Base-by-base conservation (phyloP, 1,139 yeast species). In the Taphrina sp. region DNA sequence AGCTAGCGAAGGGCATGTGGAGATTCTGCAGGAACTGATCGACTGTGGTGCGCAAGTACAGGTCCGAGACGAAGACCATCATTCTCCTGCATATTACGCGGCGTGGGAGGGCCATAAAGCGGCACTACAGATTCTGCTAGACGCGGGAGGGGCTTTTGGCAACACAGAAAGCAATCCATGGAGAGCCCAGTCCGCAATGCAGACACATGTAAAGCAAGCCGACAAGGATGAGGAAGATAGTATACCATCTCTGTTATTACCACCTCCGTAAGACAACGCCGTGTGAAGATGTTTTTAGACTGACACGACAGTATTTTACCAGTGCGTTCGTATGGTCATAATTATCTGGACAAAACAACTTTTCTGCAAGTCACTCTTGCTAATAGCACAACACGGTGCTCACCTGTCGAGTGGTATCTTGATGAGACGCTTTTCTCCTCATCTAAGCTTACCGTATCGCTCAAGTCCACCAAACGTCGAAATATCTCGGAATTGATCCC, bases 41-140 rank as follows among this genome's bases (percentile, higher is more conserved):
- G 78, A 78, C 31, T 79, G 76, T 56, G 89, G 92, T 3, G 96
- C 96, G 0, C 78, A 80, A 58, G 76, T 84, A 55, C 79, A 80
- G 60, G 69, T 85, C 17, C 74, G 80, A n/a, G 98, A 92, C 69
- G 95, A 84, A 60, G 88, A 88, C 61, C 88, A 92, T 1, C 79
- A 79, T 63, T 80, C 85, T 57, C 95, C 95, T 0, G 72, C 90
- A 47, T 92, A 86, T 67, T 87, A 90, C 67, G 92, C 97, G 45
- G 85, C 90, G 26, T 87, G 95, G 78, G 96, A 90, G 68, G 97
- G 98, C 14, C 92, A 89, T 66, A 80, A 88, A 38, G 78, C 75
- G 20, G 92, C 88, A 2, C 72, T 90, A 62, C 85, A 87, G 68
- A 83, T 82, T 28, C 72, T 92, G 43, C 56, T 59, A 5, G 58